Evolutionary conservation across 1,284 basidiomycete genomes (phyloP), one percentile per base, ranked within the genome.

Genomic region (Pulchroboletus neoregius): DNA sequence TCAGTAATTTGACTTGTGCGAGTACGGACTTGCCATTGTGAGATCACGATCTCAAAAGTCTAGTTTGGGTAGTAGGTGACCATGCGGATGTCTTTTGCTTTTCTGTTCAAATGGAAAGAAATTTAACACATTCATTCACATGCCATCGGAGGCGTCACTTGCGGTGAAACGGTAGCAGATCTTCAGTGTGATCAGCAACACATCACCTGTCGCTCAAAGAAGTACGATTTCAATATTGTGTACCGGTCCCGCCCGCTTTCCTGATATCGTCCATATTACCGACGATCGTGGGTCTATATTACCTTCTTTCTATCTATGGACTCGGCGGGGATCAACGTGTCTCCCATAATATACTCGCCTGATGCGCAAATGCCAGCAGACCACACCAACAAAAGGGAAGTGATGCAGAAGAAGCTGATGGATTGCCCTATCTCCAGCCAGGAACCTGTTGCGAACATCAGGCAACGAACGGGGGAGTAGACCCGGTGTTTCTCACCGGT

Each of bases 361-460:
- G 75, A 68, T 0, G 77, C 80, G 55, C 83, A 87, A 18, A 89
- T 79, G 0, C 82, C 85, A 28, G 82, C 84, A 1, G 89, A 87
- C 78, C 87, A 92, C 22, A 90, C 73, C 41, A 90, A 72, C 42
- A 94, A 68, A 36, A 92, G 66, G 2, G 89, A 92, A 1, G 87
- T 80, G 56, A 93, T 90, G 57, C 86, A 87, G 66, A 93, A 94
- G 68, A 92, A 91, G 45, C 80, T 90, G 60, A 94, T 93, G 0
- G 85, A 86, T 65, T 91, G 87, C 5, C 91, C 91, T 47, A 93
- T 94, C 61, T 94, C 89, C 44, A 94, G 69, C 92, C 91, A 94
- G 6, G 87, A 91, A 0, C 86, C 85, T 75, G 42, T 18, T 30
- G 5, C 16, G 15, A 28, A 20, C 35, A 45, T 67, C 45, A 64